Evolutionary conservation across 164 flowering plant genomes (phyloP), one percentile per base, ranked within the genome.

Genomic region (Liquidambar formosana): DNA sequence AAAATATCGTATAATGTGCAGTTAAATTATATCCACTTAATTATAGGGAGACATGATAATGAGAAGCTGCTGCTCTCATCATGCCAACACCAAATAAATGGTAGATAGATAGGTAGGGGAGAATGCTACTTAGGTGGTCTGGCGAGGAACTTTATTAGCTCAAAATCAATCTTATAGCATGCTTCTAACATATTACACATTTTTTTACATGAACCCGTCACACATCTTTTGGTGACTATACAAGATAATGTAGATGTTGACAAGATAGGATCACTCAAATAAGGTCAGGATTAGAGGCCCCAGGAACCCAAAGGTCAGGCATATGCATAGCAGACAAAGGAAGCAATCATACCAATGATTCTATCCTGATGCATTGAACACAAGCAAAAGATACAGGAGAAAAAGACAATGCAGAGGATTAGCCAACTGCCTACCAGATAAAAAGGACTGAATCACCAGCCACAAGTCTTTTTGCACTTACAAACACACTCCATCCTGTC

Each of bases 381-480:
- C 4, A 4, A 5, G 26, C 10, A 12, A 43, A 62, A 46, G 25
- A 66, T 41, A 18, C 27, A 3, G 10, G 10, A 11, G 56, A 15
- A 9, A 51, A 9, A 51, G 44, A 1, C 47, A n/a, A 54, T 33
- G 27, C 2, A 15, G 16, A 28, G 15, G 13, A 48, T 4, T 28
- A 59, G 46, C 16, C 45, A 61, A 51, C 11, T 25, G 64, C 80
- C 43, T 79, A 90, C 97, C 97, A 92, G 76, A 92, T 92, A 68
- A 92, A 92, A 70, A 92, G 87, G 63, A 92, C 97, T 0, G 97
- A 87, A 75, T 92, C 97, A 16, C 97, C 97, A 70, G 97, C 96
- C 76, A 89, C 87, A 75, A 92, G 93, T 74, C 95, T 81, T 68
- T 92, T 92, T 62, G 95, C 93, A 81, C 95, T 92, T 0, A 92